Base-by-base conservation (phyloP, 129 eudicot genomes). In the Artemisia annua region DNA sequence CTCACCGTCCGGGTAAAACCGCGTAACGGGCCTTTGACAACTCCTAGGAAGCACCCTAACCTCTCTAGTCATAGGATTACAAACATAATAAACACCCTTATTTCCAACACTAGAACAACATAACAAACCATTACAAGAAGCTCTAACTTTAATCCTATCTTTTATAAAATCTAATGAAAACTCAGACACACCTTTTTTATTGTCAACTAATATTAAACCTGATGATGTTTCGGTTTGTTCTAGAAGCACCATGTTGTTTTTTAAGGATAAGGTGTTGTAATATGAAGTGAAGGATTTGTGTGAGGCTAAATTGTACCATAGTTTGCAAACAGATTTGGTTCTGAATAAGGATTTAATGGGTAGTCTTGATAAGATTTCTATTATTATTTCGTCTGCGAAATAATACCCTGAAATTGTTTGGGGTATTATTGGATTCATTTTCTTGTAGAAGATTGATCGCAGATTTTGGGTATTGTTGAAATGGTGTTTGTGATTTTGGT, bases 61-160 rank as follows among this genome's bases (percentile, higher is more conserved):
- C 72, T 86, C 77, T 53, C 78, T 79, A 58, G 97, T 94, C 85
- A 94, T 87, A 9, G 98, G 98, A 79, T 94, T 94, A 44, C 97
- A 90, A 1, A 90, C 92, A 73, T 94, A 94, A 75, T 90, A 88
- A 70, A 90, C 88, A 67, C 96, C 97, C 76, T 87, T 93, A 74
- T 90, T 87, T 63, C 92, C 88, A 26, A 93, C 84, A 80, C 98
- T 93, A 4, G 98, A 85, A 51, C 97, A 93, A 49, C 98, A 93
- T 60, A 93, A 72, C 16, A 93, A 63, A 0, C 98, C 97, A 74
- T 94, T 87, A 78, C 96, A 94, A 22, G 96, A 90, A 48, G 98
- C 96, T 83, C 97, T 86, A 74, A 94, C 83, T 71, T 78, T 86
- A 52, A 94, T 80, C 24, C 97, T 86, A 65, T 90, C 98, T 49